Base-by-base conservation (phyloP, 805 yeast species). In the Spathaspora sp. region DNA sequence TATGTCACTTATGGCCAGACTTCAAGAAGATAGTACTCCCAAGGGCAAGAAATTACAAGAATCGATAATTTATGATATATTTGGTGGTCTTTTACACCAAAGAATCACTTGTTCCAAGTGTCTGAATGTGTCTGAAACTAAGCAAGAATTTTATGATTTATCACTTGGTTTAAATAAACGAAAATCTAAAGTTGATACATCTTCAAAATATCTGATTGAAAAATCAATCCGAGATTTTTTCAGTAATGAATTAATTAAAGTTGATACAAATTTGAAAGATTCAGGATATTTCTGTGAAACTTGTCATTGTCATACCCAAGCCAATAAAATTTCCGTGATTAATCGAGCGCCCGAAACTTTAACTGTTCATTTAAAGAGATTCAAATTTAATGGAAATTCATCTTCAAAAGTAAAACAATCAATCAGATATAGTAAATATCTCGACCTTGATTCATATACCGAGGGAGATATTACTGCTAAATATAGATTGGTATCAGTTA, bases 21-120 rank as follows among this genome's bases (percentile, higher is more conserved):
- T 92, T 49, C 98, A 92, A 69, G 97, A 92, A 64, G 97, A 92
- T 64, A 80, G 89, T 11, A 90, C 94, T 0, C 98, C 98, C 38
- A 86, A 81, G 63, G 97, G 97, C n/a, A 78, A 74, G 46, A 92
- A 92, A 64, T 73, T 92, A 61, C 87, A 87, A 57, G 78, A 85
- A 57, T 86, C 96, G 51, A 84, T 93, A 35, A 75, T 94, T 16
- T 91, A 93, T 68, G 97, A 93, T 63, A 89, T 94, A 19, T 94
- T 94, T 71, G 99, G 97, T 32, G 99, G 99, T 2, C 69, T 89
- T 43, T 71, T 93, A 51, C 81, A 85, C 59, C 99, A 94, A 72
- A 78, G 82, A 40, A 96, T 94, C 17, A 84, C 88, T 0, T 94
- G 99, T 72, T 79, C 80, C 56, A 79, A 75, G 49, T 94, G 99